phyloP scores from a whole-genome alignment of 1,284 basidiomycete genomes.

The Xerocomus minutiporus region DNA sequence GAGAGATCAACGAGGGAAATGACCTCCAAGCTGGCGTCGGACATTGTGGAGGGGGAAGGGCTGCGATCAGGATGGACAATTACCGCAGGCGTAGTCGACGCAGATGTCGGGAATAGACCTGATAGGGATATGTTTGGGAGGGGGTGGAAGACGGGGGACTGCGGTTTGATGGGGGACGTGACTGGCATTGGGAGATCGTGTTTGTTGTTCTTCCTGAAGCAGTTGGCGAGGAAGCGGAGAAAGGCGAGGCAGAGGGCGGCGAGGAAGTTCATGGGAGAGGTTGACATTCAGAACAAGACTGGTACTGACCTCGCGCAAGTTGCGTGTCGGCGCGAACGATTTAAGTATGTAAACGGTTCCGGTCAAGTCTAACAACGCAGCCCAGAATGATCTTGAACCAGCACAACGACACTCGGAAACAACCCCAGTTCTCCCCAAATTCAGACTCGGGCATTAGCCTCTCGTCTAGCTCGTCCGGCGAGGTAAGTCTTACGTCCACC shows the following conservation, averaged over 20 bases:
- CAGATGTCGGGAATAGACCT: conserved; percentile 10
- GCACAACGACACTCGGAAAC: neutral
- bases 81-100: neutral
- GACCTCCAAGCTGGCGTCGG: conserved; percentile 24
- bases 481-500: conserved; percentile 21
- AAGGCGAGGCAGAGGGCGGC: conserved; percentile 16
- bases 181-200: neutral
- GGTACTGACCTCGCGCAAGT: conserved; percentile 11
- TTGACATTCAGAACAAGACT: neutral
- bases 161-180: conserved; percentile 1
- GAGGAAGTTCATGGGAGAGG: conserved; percentile 9
- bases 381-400: conserved; percentile 17
- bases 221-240: neutral
- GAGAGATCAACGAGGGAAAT: conserved; percentile 16
- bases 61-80: conserved; percentile 23
- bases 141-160: conserved; percentile 7
- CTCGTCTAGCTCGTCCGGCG: conserved; percentile 30
- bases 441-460: conserved; percentile 31
- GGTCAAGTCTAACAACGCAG: conserved; percentile 10
- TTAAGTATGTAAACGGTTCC: neutral
- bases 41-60: conserved; percentile 22
- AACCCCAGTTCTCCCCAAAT: neutral
- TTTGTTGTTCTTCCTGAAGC: neutral
- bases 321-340: conserved; percentile 7
- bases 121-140: conserved; percentile 22